Evolutionary conservation across 495 filamentous ascomycete species (phyloP), one percentile per base, ranked within the genome.

Genomic region (Penicillium flavigenum): DNA sequence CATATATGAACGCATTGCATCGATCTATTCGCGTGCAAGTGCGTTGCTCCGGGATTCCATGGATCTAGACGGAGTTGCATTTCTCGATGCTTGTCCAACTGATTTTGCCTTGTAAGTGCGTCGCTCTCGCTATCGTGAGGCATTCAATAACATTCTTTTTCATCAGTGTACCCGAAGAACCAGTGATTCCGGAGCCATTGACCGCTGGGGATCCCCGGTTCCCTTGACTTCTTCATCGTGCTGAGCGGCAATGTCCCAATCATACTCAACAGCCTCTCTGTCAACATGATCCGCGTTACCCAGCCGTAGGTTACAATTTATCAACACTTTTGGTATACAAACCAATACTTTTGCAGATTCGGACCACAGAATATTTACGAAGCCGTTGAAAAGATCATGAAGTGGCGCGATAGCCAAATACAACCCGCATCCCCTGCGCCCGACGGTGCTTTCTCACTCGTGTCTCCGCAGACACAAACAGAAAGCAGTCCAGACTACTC

Each of bases 41-140:
- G 58, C 59, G 14, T 56, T 78, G 24, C 66, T 79, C 11, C 64
- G 66, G 19, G 66, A 72, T 0, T 73, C 76, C 0, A 73, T 78
- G 60, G 69, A 73, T 48, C 60, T 77, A n/a, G 76, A 77, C 45
- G 76, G 76, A 6, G 76, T 78, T 2, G 38, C 66, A 3, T 77
- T 78, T 42, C 57, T 76, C 5, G 75, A 79, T 59, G 72, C 73
- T 14, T 57, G 57, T 20, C 67, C 55, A 5, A 63, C 53, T 16
- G 66, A 68, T 29, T 53, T 63, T 31, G 63, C 67, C 17, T 63
- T 68, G 36, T 38, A 16, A n/a, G 69, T 72, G 32, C 32, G 14
- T 19, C 24, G 78, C n/a, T n/a, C n/a, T n/a, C n/a, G n/a, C n/a
- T n/a, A n/a, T n/a, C n/a, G n/a, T n/a, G n/a, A n/a, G n/a, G n/a